A percentile compares a stretch with the other conserved stretches of the same genome.
phyloP scores from a whole-genome alignment of 768 basidiomycete genomes.

The Clavulina sp. region DNA sequence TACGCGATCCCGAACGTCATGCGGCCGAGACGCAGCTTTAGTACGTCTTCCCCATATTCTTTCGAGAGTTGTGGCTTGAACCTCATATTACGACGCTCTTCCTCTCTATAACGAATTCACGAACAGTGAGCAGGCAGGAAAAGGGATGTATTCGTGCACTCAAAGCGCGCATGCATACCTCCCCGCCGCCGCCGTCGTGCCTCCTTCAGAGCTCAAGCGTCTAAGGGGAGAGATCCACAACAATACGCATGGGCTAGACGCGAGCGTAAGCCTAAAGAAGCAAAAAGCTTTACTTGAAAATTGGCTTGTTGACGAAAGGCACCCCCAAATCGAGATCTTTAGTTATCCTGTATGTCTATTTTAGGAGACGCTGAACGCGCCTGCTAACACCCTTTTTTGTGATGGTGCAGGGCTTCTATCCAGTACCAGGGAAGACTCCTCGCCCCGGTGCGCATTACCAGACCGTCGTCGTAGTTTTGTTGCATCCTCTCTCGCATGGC shows the following conservation, averaged over 20 bases:
- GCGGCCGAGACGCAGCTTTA: conserved; percentile 4
- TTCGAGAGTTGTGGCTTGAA: too few species aligned
- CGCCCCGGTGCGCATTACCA: not conserved
- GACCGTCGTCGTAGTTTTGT: not conserved
- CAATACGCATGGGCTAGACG: not conserved
- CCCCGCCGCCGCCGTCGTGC: not conserved
- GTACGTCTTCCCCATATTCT: not conserved
- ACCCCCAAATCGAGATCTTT: not conserved
- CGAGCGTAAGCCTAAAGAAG: not conserved
- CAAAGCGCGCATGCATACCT: conserved; percentile 9
- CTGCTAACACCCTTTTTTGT: too few species aligned
- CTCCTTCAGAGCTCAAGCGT: not conserved
- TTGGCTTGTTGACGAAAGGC: conserved; percentile 6
- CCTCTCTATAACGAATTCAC: too few species aligned
- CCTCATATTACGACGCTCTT: too few species aligned
- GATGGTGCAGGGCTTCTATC: conserved; percentile 1
- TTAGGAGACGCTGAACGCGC: too few species aligned
- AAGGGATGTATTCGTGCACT: conserved; percentile 9
- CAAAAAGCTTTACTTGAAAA: conserved; percentile 1
- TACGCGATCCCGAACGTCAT: conserved; percentile 7
- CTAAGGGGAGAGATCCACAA: not conserved
- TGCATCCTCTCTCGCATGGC: not conserved
- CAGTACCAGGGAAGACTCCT: not conserved
- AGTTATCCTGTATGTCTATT: not conserved
- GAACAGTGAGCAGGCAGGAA: conserved; percentile 1